Evolutionary conservation across 2,329 filamentous ascomycete species (phyloP).

Genomic region (Hymenoscyphus fraxineus): DNA sequence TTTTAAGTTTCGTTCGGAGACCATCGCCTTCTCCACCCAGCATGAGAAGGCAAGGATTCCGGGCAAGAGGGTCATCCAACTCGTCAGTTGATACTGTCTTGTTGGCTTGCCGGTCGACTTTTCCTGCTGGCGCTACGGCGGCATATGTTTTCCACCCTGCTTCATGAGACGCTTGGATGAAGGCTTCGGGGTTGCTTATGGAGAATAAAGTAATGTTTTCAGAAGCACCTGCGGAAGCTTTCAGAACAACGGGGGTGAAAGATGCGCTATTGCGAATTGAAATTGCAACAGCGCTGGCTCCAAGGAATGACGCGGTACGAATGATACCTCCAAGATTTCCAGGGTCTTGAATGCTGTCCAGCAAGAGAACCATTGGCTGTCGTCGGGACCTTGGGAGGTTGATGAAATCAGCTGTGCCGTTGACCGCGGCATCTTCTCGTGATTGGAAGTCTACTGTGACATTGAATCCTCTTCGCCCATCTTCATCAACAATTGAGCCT

Average conservation of each 20-base stretch:
- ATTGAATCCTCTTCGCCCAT: conserved; percentile 47
- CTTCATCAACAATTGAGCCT: conserved; percentile 26
- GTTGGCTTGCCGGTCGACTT: conserved; percentile 10
- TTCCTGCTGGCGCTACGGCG: conserved; percentile 56
- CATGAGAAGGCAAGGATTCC: conserved; percentile 71
- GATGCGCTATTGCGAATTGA: conserved; percentile 70
- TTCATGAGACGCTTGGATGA: conserved; percentile 63
- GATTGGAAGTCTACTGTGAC: conserved; percentile 65
- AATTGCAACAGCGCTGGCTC: conserved; percentile 77
- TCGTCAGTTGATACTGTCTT: conserved; percentile 44
- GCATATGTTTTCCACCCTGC: conserved; percentile 83
- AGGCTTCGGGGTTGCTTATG: conserved; percentile 62
- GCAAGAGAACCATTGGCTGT: conserved; percentile 67
- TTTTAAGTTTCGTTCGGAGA: conserved; percentile 59
- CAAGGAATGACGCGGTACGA: conserved; percentile 85
- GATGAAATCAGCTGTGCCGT: conserved; percentile 60
- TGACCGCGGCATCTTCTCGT: conserved; percentile 68
- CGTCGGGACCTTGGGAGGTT: conserved; percentile 37
- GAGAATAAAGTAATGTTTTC: conserved; percentile 75
- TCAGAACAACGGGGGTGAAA: conserved; percentile 73
- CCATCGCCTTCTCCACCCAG: conserved; percentile 80
- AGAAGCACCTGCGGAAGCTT: conserved; percentile 82
- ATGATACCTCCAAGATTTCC: conserved; percentile 89
- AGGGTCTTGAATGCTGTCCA: conserved; percentile 77
- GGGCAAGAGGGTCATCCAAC: conserved; percentile 52